A percentile compares a stretch with the other conserved stretches of the same genome.
phyloP scores from a whole-genome alignment of 805 yeast genomes.

The Yarrowia bubula region DNA sequence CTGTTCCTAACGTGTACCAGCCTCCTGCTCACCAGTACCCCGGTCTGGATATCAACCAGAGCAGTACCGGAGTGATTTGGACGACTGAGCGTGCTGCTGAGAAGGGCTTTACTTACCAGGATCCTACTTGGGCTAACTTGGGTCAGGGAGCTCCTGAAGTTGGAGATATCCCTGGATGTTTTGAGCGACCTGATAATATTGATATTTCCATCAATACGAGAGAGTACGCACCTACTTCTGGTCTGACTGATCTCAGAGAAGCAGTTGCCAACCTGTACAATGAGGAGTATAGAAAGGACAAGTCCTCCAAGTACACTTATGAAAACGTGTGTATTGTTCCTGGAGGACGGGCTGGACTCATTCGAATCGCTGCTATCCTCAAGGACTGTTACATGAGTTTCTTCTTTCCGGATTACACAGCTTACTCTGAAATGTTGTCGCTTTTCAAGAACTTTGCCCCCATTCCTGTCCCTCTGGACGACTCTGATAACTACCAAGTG shows the following conservation, averaged over 20 bases:
- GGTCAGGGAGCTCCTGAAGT: constrained; percentile 69
- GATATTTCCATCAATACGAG: constrained; percentile 50
- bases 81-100: constrained; percentile 60
- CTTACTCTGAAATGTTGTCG: constrained; percentile 63
- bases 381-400: constrained; percentile 59
- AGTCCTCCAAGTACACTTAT: constrained; percentile 52
- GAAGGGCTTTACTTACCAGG: constrained; percentile 49
- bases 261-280: constrained; percentile 60
- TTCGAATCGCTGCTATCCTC: constrained; percentile 59
- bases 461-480: constrained; percentile 59
- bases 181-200: constrained; percentile 50
- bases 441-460: constrained; percentile 56
- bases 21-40: constrained; percentile 46
- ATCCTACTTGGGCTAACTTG: constrained; percentile 52
- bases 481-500: constrained; percentile 55
- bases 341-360: constrained; percentile 63
- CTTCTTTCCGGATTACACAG: constrained; percentile 62
- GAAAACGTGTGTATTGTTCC: constrained; percentile 64
- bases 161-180: constrained; percentile 59
- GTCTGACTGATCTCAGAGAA: constrained; percentile 52
- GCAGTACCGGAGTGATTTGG: constrained; percentile 65
- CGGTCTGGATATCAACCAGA: constrained; percentile 56
- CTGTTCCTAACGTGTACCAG: constrained; percentile 35
- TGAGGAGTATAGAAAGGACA: constrained; percentile 51
- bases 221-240: constrained; percentile 62